Conservation (phyloP, 2,329 filamentous ascomycete species). For the Nannizziopsis arthrosporioides region DNA sequence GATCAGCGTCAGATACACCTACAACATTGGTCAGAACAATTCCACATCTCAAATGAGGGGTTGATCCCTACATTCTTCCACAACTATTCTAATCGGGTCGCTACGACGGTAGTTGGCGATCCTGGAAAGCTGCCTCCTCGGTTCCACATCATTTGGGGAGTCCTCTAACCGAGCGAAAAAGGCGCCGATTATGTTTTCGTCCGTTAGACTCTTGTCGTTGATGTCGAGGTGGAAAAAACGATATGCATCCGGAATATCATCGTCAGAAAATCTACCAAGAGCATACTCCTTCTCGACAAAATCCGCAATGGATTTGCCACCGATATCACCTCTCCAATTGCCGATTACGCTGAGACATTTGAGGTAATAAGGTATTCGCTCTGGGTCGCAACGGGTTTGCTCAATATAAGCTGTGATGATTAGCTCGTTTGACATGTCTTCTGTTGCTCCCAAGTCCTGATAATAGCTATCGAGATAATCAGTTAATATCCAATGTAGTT, state of each 20-base stretch:
- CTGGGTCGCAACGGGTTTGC: slow-evolving; percentile 46
- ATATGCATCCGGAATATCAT: slow-evolving; percentile 49
- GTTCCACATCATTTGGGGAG: slow-evolving; percentile 44
- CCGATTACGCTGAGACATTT: slow-evolving; percentile 53
- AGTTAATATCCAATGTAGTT: not conserved
- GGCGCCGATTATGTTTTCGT: slow-evolving; percentile 50
- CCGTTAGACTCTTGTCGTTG: slow-evolving; percentile 37
- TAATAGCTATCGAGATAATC: slow-evolving; percentile 36
- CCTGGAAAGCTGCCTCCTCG: slow-evolving; percentile 45
- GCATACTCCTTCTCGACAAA: slow-evolving; percentile 49
- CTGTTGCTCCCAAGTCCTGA: slow-evolving; percentile 50
- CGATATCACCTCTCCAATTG: slow-evolving; percentile 39
- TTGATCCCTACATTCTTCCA: slow-evolving; percentile 40
- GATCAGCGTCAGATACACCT: slow-evolving; percentile 24
- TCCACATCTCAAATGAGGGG: not conserved
- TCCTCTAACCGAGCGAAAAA: slow-evolving; percentile 50
- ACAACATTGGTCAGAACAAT: slow-evolving; percentile 46
- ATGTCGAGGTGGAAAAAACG: slow-evolving; percentile 45
- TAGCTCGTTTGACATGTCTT: slow-evolving; percentile 51
- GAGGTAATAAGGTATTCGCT: slow-evolving; percentile 49
- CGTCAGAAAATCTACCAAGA: slow-evolving; percentile 45
- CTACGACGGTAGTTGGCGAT: slow-evolving; percentile 51
- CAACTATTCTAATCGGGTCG: slow-evolving; percentile 45
- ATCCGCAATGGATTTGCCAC: slow-evolving; percentile 43
- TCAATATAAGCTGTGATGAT: slow-evolving; percentile 52